Evolutionary conservation across 805 yeast genomes (phyloP), one percentile per base, ranked within the genome.

Genomic region (Hanseniaspora lindneri): DNA sequence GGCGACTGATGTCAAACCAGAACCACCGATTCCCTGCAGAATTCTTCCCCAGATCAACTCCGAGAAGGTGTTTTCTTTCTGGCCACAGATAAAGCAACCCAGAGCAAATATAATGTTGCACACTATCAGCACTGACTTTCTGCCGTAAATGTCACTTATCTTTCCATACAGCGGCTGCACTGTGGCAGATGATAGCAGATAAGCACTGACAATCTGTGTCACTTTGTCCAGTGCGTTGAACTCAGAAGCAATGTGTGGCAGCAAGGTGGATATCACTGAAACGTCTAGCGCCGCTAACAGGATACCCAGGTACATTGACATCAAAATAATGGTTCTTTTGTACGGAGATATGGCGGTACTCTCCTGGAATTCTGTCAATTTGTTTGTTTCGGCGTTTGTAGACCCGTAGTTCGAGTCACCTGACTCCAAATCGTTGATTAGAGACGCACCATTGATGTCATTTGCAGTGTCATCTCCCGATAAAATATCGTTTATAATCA

Each of bases 21-120:
- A 92, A 16, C 95, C 96, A 11, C 96, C 96, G 46, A 83, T 73
- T 13, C 96, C 96, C 14, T 89, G 76, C 37, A 87, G 67, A 53
- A 83, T 76, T 55, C 87, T 65, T 6, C 81, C 74, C 25, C 66
- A 44, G 7, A 79, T 74, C 53, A 81, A 66, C 47, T 69, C 54
- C 39, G 65, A 54, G 13, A 79, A 70, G 13, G 73, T 64, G 40
- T 66, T 63, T 1, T 80, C 72, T 27, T 28, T n/a, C 1, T 69
- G 32, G 4, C 74, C 77, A 59, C 84, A 79, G 41, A 77, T 68
- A 11, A 74, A 56, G 53, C 77, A 71, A 6, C 79, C 88, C 1
- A 77, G 34, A 2, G 75, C 72, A 58, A 81, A 81, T n/a, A 73
- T 63, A 1, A 64, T 54, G 46, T 76, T 71, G 56, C 83, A 79